Evolutionary conservation across 306 rosid genomes (phyloP).

Genomic region (Citrullus colocynthis): DNA sequence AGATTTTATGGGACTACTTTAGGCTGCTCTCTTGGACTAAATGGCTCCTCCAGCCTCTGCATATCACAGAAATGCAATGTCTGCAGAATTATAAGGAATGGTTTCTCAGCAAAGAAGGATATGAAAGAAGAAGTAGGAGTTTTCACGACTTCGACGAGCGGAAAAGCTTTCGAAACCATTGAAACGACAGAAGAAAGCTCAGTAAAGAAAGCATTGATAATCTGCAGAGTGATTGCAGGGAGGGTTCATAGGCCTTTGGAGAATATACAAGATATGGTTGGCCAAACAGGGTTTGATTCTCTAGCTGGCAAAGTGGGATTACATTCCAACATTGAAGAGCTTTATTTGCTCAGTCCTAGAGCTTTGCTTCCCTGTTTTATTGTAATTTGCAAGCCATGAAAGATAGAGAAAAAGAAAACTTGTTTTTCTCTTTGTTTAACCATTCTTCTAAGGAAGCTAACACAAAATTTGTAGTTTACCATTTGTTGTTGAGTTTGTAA

Average conservation of each 20-base stretch:
- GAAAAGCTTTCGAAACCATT: constrained; percentile 66
- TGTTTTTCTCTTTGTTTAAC: not conserved
- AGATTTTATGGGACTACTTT: constrained; percentile 75
- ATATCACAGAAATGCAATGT: constrained; percentile 62
- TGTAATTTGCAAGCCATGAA: constrained; percentile 70
- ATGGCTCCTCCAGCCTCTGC: constrained; percentile 71
- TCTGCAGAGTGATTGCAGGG: constrained; percentile 83
- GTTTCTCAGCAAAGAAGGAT: constrained; percentile 76
- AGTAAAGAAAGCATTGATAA: constrained; percentile 49
- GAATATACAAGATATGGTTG: constrained; percentile 66
- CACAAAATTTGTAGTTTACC: not conserved
- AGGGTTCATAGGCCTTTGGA: constrained; percentile 84
- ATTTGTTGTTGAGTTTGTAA: not conserved
- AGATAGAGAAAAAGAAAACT: not conserved
- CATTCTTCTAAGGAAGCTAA: not conserved
- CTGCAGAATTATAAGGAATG: constrained; percentile 75
- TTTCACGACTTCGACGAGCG: constrained; percentile 90
- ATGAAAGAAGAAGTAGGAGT: constrained; percentile 78
- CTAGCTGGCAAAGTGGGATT: constrained; percentile 79
- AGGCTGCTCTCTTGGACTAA: constrained; percentile 65
- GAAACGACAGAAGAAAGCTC: constrained; percentile 31
- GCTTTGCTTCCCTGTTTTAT: constrained; percentile 91
- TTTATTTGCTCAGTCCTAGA: constrained; percentile 70
- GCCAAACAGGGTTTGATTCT: constrained; percentile 78
- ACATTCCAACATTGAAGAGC: constrained; percentile 79